These are phyloP conservation scores for Pseudonitzschia pungens DNA, from an alignment of 108 stramenopile species.

Conservation along the genomic window DNA sequence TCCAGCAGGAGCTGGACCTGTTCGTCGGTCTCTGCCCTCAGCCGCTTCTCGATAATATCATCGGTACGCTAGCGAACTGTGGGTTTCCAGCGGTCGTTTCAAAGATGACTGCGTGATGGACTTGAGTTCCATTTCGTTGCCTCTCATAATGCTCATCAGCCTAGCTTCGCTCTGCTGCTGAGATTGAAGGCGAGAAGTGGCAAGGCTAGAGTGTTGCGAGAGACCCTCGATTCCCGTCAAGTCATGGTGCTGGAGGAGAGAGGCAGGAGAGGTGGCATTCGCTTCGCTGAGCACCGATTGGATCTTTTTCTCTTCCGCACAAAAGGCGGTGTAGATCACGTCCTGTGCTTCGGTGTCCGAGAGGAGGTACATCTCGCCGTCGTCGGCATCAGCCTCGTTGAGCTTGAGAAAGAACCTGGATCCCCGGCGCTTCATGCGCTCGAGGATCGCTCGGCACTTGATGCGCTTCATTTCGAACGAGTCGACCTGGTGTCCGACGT, in stretches of 20 bases:
- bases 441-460: constrained; percentile 14
- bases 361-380: constrained; percentile 2
- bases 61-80: background rate
- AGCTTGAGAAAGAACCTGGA: constrained; percentile 11
- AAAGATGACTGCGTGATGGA: background rate
- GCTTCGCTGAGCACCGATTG: background rate
- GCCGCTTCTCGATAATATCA: background rate
- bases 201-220: background rate
- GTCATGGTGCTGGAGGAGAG: background rate
- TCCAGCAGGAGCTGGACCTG: constrained; percentile 1
- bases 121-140: background rate
- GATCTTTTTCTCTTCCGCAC: constrained; percentile 12
- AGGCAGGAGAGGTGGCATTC: background rate
- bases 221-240: background rate
- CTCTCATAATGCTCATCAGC: background rate
- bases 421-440: constrained; percentile 2
- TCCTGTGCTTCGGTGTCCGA: constrained; percentile 17
- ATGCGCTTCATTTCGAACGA: constrained; percentile 11
- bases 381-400: constrained; percentile 1
- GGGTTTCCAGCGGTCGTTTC: constrained; percentile 1
- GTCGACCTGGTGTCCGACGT: constrained; percentile 11
- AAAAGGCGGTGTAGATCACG: constrained; percentile 8
- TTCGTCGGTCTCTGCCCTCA: constrained; percentile 9
- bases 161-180: background rate
- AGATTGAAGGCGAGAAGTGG: background rate